Evolutionary conservation across 2,329 filamentous ascomycete species (phyloP), one percentile per base, ranked within the genome.

Genomic region (Trichophyton rubrum): DNA sequence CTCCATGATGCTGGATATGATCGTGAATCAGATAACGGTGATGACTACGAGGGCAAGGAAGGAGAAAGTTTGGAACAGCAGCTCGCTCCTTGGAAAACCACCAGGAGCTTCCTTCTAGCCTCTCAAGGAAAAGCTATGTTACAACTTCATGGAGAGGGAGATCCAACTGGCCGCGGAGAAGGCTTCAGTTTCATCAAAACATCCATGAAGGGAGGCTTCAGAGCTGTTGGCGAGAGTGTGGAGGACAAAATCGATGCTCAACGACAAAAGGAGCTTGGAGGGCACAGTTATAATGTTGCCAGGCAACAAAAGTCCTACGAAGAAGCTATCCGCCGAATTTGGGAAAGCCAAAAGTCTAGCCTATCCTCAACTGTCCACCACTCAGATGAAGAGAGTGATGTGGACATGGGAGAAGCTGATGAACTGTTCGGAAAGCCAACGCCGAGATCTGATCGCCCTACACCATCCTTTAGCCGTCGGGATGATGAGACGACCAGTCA

Each of bases 181-280:
- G 93, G 89, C 1, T 96, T 97, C 77, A 96, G 89, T 71, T 96
- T 99, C 73, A 91, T 99, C 72, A 90, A 93, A 70, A 96, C 91
- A 0, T 95, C 90, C 0, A 99, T 99, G 93, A 99, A 99, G 74
- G 93, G 93, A 63, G 93, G 93, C 0, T 99, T 96, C 73, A 89
- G 91, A 69, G 87, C 90, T 20, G 83, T 95, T 27, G 90, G 90
- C 20, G 90, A 96, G 72, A 91, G 89, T 68, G 89, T 91, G 63
- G 88, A 90, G 68, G 88, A 91, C 63, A 89, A 91, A 71, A 84
- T 93, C 64, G 89, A 91, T 70, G 88, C 88, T 15, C 92, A 93
- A 68, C 77, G 78, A 64, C 74, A 80, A 61, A 85, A 84, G 65
- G 82, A 85, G 61, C 78, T 81, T 65, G 90, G 90, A 60, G 93